Evolutionary conservation across 768 basidiomycete species (phyloP).

Genomic region (Epithele typhae): DNA sequence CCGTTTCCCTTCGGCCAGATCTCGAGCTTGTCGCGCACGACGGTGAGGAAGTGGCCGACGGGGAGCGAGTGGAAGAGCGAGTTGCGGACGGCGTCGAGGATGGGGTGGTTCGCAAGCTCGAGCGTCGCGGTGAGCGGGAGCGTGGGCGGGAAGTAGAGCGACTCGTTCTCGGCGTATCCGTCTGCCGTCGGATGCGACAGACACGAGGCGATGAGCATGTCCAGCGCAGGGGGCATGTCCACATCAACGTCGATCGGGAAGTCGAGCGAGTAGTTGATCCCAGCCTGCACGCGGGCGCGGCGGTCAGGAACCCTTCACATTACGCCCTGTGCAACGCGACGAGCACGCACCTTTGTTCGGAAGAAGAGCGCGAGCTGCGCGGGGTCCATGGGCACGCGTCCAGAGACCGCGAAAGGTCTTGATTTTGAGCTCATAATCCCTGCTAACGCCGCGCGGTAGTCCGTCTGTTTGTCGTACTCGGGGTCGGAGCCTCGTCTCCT

Average conservation of each 20-base stretch:
- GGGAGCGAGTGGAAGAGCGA: slow-evolving; percentile 71
- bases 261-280: slow-evolving; percentile 75
- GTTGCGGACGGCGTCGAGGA: slow-evolving; percentile 70
- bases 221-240: slow-evolving; percentile 70
- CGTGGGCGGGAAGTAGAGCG: slow-evolving; percentile 67
- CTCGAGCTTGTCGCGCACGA: slow-evolving; percentile 65
- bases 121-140: slow-evolving; percentile 73
- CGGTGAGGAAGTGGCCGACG: slow-evolving; percentile 64
- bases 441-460: slow-evolving; percentile 51
- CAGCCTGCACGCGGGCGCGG: slow-evolving; percentile 42
- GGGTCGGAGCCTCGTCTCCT: slow-evolving; percentile 28
- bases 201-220: slow-evolving; percentile 73
- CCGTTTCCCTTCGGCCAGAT: slow-evolving; percentile 58
- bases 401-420: slow-evolving; percentile 59
- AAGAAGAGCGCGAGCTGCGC: slow-evolving; percentile 70
- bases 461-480: slow-evolving; percentile 47
- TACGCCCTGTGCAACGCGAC: neutral
- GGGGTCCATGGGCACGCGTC: slow-evolving; percentile 68
- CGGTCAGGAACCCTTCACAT: too few relatives aligned
- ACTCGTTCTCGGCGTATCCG: slow-evolving; percentile 47
- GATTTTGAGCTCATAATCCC: slow-evolving; percentile 55
- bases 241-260: slow-evolving; percentile 78
- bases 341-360: slow-evolving; percentile 60
- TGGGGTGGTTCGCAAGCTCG: slow-evolving; percentile 77
- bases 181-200: slow-evolving; percentile 41